Percentiles rank a stretch among this genome's conserved stretches.
These are phyloP conservation scores for Fonsecaea nubica DNA, from an alignment of 2,329 filamentous ascomycete genomes.

Conservation along the genomic window DNA sequence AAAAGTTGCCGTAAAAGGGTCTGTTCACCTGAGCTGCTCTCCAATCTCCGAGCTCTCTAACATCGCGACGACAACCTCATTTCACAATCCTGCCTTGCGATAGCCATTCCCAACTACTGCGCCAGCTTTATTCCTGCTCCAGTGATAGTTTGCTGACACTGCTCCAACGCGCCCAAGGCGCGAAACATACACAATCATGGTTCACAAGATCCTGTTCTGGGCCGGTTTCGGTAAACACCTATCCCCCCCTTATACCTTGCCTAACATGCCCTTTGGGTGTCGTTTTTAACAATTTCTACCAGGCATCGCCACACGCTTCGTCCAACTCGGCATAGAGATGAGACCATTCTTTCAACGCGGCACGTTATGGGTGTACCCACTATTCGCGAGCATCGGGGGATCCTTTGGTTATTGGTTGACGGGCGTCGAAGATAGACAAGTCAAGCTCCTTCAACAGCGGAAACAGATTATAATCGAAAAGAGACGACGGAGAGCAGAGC, in stretches of 20 bases:
- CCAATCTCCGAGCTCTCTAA: conserved; percentile 20
- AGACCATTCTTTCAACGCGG: conserved; percentile 86
- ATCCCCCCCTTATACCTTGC: background rate
- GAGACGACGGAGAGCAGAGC: conserved; percentile 76
- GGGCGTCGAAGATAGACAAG: conserved; percentile 84
- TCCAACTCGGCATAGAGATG: conserved; percentile 99
- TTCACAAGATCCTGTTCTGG: conserved; percentile 61
- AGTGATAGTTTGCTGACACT: conserved; percentile 17
- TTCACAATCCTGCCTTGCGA: background rate
- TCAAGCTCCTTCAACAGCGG: conserved; percentile 75
- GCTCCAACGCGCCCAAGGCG: conserved; percentile 26
- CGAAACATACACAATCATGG: conserved; percentile 47
- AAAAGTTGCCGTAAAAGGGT: conserved; percentile 8
- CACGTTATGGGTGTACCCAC: conserved; percentile 88
- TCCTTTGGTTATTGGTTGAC: conserved; percentile 98
- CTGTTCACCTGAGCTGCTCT: conserved; percentile 7
- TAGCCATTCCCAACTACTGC: background rate
- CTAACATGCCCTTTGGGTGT: background rate
- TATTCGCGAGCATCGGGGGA: conserved; percentile 83
- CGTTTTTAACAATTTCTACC: conserved; percentile 27
- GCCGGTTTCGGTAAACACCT: conserved; percentile 78
- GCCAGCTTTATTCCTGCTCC: conserved; percentile 14
- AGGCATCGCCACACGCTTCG: conserved; percentile 92
- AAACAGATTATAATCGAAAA: conserved; percentile 86
- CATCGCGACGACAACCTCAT: conserved; percentile 12